Conservation (phyloP, 495 filamentous ascomycete species). For the Neurospora tetrasperma region DNA sequence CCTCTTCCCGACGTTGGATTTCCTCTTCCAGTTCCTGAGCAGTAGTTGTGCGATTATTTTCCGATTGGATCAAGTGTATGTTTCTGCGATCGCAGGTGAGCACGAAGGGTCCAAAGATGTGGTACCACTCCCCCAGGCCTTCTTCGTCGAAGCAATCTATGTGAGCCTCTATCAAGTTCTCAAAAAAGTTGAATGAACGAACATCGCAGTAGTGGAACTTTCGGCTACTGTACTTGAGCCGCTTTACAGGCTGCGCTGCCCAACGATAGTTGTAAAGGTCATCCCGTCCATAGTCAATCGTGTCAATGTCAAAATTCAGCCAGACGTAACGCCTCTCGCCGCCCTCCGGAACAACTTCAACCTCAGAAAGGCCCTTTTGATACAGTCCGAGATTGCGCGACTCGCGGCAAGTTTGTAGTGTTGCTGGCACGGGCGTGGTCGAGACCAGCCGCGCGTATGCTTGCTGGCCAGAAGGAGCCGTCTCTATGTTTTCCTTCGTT, state of each 20-base stretch:
- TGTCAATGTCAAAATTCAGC: background rate
- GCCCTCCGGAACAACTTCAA: background rate
- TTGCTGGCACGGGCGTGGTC: background rate
- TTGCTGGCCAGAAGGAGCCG: background rate
- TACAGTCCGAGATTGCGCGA: background rate
- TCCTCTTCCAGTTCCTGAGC: background rate
- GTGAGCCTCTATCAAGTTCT: background rate
- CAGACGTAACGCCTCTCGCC: background rate
- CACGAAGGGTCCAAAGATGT: background rate
- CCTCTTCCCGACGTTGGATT: background rate
- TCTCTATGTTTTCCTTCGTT: background rate
- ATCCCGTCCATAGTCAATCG: background rate
- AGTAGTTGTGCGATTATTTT: background rate
- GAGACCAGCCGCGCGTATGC: background rate
- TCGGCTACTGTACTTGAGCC: background rate
- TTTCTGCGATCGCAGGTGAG: background rate
- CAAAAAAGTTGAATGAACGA: background rate
- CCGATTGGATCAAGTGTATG: background rate
- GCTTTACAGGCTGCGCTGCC: background rate
- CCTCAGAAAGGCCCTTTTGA: background rate
- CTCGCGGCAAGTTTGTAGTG: background rate
- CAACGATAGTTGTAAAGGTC: background rate
- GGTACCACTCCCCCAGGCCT: background rate
- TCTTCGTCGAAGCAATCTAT: background rate
- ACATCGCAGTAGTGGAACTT: rapidly evolving